A percentile compares a stretch with the other conserved stretches of the same genome.
Evolutionary conservation across 129 eudicot species (phyloP).

Genomic region (Artemisia argyi): DNA sequence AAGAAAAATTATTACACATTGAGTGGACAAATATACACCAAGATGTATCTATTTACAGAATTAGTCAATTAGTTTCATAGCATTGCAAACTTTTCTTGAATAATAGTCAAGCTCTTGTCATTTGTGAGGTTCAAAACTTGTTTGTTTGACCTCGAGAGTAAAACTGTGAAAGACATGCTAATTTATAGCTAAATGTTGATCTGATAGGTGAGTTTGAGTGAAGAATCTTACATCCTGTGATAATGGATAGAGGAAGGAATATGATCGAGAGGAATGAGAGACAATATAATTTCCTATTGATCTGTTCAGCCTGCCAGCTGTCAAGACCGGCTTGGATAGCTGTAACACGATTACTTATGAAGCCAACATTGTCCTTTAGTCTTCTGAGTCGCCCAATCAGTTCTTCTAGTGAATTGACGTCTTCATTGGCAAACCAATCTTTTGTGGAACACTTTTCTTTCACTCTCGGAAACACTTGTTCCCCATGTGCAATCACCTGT

Average conservation of each 20-base stretch:
- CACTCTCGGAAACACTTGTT: conserved; percentile 84
- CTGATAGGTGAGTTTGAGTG: background rate
- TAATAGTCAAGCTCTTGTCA: too few species aligned
- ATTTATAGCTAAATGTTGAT: background rate
- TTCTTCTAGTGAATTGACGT: conserved; percentile 60
- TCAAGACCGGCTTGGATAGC: conserved; percentile 83
- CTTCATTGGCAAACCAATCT: conserved; percentile 67
- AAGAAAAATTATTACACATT: background rate
- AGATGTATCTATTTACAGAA: too few species aligned
- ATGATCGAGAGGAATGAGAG: conserved; percentile 74
- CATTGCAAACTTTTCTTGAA: too few species aligned
- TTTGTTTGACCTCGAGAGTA: too few species aligned
- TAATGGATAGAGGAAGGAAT: conserved; percentile 68
- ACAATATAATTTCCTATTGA: conserved; percentile 67
- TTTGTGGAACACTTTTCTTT: conserved; percentile 69
- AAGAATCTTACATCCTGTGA: conserved; percentile 64
- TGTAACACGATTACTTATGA: conserved; percentile 72
- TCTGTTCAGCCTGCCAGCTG: conserved; percentile 83
- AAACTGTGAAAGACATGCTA: too few species aligned
- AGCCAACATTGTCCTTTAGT: conserved; percentile 77
- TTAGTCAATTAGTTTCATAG: too few species aligned
- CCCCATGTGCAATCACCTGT: conserved; percentile 81
- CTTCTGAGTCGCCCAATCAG: conserved; percentile 64
- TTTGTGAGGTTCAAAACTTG: too few species aligned
- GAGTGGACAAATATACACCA: too few species aligned